Conservation (phyloP, 78 protist species). For the Dictyostelium intermedium region DNA sequence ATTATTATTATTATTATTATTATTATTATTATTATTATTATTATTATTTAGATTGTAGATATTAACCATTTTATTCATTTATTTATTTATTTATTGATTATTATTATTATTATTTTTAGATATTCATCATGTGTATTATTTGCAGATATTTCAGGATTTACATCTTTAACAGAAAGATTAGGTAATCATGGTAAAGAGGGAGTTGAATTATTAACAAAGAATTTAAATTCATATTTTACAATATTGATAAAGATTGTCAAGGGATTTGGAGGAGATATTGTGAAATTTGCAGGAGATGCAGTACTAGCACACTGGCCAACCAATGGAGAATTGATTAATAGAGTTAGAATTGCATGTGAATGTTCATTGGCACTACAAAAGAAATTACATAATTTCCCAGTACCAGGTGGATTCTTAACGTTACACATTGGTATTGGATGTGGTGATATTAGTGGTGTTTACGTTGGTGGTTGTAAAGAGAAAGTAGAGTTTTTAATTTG, state of each 20-base stretch:
- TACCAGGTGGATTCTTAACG: conserved; percentile 78
- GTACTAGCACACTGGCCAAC: conserved; percentile 87
- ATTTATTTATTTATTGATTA: too few species aligned
- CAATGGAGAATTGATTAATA: conserved; percentile 37
- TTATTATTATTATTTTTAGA: not conserved
- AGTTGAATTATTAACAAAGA: conserved; percentile 80
- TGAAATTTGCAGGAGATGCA: conserved; percentile 92
- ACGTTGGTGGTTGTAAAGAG: conserved; percentile 84
- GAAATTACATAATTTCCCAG: conserved; percentile 77
- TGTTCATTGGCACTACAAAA: conserved; percentile 77
- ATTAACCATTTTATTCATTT: too few species aligned
- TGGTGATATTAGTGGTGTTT: conserved; percentile 78
- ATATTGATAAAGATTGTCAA: conserved; percentile 75
- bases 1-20: too few species aligned
- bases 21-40: too few species aligned
- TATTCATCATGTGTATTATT: conserved; percentile 78
- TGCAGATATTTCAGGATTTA: conserved; percentile 88
- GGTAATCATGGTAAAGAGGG: conserved; percentile 75
- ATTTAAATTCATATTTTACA: conserved; percentile 79
- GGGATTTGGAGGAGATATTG: conserved; percentile 85
- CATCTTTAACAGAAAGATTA: conserved; percentile 81
- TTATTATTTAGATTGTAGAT: too few species aligned
- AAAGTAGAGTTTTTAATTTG: conserved; percentile 85
- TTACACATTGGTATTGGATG: conserved; percentile 89
- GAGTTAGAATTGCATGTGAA: conserved; percentile 82